Percentiles rank a stretch among this genome's conserved stretches.
Evolutionary conservation across 306 rosid species (phyloP).

Genomic region (Glycine latifolia): DNA sequence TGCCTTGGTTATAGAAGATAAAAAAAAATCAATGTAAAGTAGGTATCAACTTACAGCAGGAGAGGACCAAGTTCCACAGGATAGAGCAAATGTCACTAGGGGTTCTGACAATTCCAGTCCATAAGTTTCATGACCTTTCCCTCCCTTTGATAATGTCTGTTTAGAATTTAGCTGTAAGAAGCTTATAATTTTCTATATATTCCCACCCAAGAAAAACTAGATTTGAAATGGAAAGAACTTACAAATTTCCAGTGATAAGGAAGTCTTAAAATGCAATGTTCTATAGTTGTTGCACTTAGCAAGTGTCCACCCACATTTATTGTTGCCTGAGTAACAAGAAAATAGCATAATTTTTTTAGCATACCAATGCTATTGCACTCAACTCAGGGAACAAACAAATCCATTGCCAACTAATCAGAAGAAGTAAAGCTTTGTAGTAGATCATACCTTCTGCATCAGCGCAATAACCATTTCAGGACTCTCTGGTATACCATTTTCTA

Average conservation of each 20-base stretch:
- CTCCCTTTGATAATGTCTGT: conserved; percentile 67
- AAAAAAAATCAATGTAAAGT: conserved; percentile 5
- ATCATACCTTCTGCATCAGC: conserved; percentile 71
- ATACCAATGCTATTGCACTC: neutral
- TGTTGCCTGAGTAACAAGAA: conserved; percentile 65
- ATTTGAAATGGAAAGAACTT: conserved; percentile 49
- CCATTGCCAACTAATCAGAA: neutral
- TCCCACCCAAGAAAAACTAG: conserved; percentile 32
- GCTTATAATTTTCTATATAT: neutral
- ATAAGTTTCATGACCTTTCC: conserved; percentile 63
- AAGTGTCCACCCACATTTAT: conserved; percentile 80
- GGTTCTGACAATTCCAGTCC: conserved; percentile 84
- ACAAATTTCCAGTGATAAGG: conserved; percentile 80
- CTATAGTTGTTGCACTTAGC: conserved; percentile 76
- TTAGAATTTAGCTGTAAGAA: conserved; percentile 40
- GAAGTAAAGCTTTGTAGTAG: neutral
- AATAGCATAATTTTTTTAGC: conserved; percentile 32
- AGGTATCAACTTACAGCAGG: conserved; percentile 71
- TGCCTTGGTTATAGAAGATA: too few species aligned
- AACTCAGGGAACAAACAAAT: too few species aligned
- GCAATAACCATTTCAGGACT: conserved; percentile 72
- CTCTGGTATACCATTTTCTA: conserved; percentile 75
- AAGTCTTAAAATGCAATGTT: conserved; percentile 83
- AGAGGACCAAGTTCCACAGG: conserved; percentile 90
- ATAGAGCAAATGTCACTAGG: conserved; percentile 79